These are phyloP conservation scores for Stipa capillata DNA, from an alignment of 176 grass and related monocot genomes.

Conservation along the genomic window DNA sequence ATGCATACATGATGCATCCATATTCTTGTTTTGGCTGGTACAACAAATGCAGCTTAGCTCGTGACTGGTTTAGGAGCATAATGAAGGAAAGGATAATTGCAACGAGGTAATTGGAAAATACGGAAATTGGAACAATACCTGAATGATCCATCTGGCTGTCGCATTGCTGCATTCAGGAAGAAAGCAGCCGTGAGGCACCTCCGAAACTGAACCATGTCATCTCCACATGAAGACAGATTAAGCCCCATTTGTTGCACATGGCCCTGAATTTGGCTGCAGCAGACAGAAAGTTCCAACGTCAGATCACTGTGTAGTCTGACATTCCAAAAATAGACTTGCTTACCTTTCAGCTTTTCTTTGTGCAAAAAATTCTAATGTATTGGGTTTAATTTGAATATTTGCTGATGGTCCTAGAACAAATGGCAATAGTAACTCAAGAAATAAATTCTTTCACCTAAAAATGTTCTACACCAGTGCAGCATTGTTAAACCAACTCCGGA, in stretches of 20 bases:
- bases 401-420: neutral
- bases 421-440: neutral
- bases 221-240: conserved; percentile 58
- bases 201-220: conserved; percentile 69
- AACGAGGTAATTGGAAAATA: neutral
- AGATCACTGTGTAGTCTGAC: neutral
- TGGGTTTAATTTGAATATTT: neutral
- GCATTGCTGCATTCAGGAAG: conserved; percentile 82
- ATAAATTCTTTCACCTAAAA: neutral
- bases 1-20: neutral
- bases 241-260: conserved; percentile 79
- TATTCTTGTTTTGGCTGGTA: neutral
- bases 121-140: conserved; percentile 31
- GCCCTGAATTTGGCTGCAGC: conserved; percentile 75
- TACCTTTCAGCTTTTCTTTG: neutral
- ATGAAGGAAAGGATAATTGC: neutral
- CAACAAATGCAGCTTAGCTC: neutral
- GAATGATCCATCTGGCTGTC: conserved; percentile 76
- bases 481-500: neutral
- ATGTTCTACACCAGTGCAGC: neutral
- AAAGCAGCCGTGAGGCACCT: conserved; percentile 78
- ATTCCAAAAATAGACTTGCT: neutral
- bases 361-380: neutral
- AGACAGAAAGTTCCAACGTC: conserved; percentile 10
- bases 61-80: neutral